Evolutionary conservation across 2,329 filamentous ascomycete species (phyloP).

Genomic region (Aureobasidium vineae): DNA sequence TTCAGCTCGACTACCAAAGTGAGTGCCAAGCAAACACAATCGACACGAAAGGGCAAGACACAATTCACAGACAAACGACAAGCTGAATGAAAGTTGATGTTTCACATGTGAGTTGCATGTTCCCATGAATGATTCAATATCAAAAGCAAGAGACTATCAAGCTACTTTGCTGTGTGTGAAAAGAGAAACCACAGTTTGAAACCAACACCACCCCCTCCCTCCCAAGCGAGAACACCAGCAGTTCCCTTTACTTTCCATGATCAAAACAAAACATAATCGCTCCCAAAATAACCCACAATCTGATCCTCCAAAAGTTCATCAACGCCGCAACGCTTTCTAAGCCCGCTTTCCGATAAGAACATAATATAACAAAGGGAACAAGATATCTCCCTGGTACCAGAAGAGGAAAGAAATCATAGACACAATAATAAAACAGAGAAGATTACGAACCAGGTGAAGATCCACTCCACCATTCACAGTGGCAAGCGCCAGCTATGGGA

Average conservation of each 20-base stretch:
- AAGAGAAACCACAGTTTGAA: background rate
- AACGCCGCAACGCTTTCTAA: conserved; percentile 18
- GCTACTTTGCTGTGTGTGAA: conserved; percentile 8
- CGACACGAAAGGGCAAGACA: background rate
- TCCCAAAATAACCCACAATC: background rate
- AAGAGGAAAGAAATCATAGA: conserved; percentile 13
- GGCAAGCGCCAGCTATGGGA: conserved; percentile 35
- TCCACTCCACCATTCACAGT: conserved; percentile 41
- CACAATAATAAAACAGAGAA: conserved; percentile 12
- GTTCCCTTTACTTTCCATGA: background rate
- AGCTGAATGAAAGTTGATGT: background rate
- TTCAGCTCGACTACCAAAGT: background rate
- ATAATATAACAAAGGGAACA: conserved; percentile 7
- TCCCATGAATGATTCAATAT: background rate
- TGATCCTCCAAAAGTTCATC: background rate
- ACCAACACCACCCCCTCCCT: background rate
- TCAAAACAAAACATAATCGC: conserved; percentile 13
- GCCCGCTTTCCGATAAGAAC: conserved; percentile 1
- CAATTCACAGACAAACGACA: conserved; percentile 2
- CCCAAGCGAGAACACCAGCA: conserved; percentile 1
- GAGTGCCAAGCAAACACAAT: conserved; percentile 7
- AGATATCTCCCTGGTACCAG: conserved; percentile 18
- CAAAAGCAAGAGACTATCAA: background rate
- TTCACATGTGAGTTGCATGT: conserved; percentile 8
- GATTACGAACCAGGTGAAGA: conserved; percentile 1